phyloP scores from a whole-genome alignment of 2,329 filamentous ascomycete species.

The Colletotrichum zoysiae region DNA sequence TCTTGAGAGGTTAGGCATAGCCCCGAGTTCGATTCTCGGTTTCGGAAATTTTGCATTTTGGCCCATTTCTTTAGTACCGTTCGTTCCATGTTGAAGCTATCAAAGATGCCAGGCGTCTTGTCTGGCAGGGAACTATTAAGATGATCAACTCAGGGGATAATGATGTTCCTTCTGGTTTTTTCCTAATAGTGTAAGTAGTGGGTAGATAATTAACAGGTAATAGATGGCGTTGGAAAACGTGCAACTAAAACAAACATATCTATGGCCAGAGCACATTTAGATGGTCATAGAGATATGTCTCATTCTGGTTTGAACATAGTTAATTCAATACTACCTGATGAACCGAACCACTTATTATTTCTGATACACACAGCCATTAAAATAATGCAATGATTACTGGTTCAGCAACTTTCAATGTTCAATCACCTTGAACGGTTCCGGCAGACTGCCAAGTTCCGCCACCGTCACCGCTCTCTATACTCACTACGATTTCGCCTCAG shows the following conservation, averaged over 20 bases:
- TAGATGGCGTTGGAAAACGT: background rate
- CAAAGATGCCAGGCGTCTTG: background rate
- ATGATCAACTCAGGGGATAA: background rate
- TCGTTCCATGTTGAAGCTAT: background rate
- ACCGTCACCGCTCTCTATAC: background rate
- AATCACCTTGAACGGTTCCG: background rate
- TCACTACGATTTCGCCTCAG: background rate
- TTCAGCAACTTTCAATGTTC: background rate
- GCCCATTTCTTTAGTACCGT: background rate
- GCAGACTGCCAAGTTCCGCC: background rate
- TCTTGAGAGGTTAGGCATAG: slow-evolving; percentile 26
- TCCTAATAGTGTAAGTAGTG: background rate
- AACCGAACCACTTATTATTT: background rate
- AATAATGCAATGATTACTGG: no score
- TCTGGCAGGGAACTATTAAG: background rate
- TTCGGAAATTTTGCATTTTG: slow-evolving; percentile 27
- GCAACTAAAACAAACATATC: background rate
- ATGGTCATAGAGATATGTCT: background rate
- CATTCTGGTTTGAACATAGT: background rate
- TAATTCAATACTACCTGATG: background rate
- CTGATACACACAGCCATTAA: background rate
- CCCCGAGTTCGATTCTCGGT: slow-evolving; percentile 41
- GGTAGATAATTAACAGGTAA: background rate
- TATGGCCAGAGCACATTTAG: background rate
- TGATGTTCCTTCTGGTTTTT: background rate